Base-by-base conservation (phyloP, 352 stramenopile genomes). In the Poterioochromonas sp. region DNA sequence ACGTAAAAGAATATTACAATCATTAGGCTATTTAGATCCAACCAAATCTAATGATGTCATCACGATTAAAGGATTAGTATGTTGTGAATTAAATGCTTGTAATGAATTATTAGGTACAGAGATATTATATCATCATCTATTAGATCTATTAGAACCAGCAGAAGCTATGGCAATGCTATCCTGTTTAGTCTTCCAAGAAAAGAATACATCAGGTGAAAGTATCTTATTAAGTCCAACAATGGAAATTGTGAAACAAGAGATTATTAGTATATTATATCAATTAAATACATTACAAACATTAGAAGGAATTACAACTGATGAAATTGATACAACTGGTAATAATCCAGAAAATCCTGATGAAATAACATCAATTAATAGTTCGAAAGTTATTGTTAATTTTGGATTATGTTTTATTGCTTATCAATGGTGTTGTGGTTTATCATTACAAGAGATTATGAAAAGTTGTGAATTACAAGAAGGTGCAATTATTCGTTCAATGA, bases 61-160 rank as follows among this genome's bases (percentile, higher is more conserved):
- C 51, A 40, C 2, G 54, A 81, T 35, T 34, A 35, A 99, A 82
- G 96, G 96, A 29, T 88, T 94, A 37, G 94, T 98, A 12, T 94
- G 94, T 0, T 98, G 94, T 79, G 94, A 99, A 86, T 92, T 98
- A 62, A 98, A 98, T 86, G 98, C 93, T 1, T 98, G 93, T 79
- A 92, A 99, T 78, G 94, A 98, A 76, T 85, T 99, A 12, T 91
- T 99, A 77, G 85, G 97, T 20, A 98, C 95, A 0, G 96, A 99
- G 85, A 96, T 98, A 88, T 94, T 99, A 43, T 98, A 99, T 82
- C 93, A 97, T 82, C 97, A 98, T 69, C 89, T 99, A 34, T 82
- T 99, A 35, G 94, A 94, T 40, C 90, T 92, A 26, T 84, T 99
- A 8, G 90, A 97, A 79, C 94, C 95, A 1, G 90, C 95, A 73